phyloP scores from a whole-genome alignment of 1,284 basidiomycete species.

The Xanthoconium separans region DNA sequence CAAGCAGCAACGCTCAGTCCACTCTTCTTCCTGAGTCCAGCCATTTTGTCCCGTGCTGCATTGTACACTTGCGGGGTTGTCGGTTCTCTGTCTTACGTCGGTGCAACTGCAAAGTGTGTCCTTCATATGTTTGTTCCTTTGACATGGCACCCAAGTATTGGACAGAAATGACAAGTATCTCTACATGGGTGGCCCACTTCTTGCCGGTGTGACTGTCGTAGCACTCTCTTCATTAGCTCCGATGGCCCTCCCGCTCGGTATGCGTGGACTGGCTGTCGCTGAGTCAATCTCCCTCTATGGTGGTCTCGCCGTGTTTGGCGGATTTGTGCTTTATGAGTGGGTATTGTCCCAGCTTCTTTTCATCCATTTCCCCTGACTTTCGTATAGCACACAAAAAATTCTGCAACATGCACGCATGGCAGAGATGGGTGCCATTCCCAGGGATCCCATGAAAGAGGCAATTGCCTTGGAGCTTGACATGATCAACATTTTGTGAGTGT shows the following conservation, averaged over 20 bases:
- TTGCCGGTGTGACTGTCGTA: conserved; percentile 86
- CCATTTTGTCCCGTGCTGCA: conserved; percentile 84
- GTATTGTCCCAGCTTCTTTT: conserved; percentile 23
- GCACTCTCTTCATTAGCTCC: conserved; percentile 85
- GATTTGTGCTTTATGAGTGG: conserved; percentile 86
- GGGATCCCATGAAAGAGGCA: conserved; percentile 80
- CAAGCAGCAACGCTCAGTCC: conserved; percentile 85
- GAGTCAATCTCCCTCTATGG: conserved; percentile 84
- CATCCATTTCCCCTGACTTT: conserved; percentile 2
- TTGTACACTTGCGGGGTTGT: conserved; percentile 87
- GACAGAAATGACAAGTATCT: conserved; percentile 79
- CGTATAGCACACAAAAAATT: conserved; percentile 70
- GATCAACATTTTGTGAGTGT: conserved; percentile 80
- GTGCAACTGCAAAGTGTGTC: conserved; percentile 79
- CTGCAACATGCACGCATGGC: conserved; percentile 74
- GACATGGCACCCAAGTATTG: background rate
- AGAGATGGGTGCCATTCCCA: conserved; percentile 62
- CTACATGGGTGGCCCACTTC: conserved; percentile 79
- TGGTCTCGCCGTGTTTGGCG: conserved; percentile 85
- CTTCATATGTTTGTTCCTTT: background rate
- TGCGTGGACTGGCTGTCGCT: conserved; percentile 73
- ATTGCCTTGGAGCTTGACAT: conserved; percentile 82
- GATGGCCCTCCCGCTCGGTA: conserved; percentile 79
- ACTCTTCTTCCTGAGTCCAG: conserved; percentile 84
- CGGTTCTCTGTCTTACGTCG: conserved; percentile 83